phyloP scores from a whole-genome alignment of 2,329 filamentous ascomycete species.

The Colletotrichum sp. region DNA sequence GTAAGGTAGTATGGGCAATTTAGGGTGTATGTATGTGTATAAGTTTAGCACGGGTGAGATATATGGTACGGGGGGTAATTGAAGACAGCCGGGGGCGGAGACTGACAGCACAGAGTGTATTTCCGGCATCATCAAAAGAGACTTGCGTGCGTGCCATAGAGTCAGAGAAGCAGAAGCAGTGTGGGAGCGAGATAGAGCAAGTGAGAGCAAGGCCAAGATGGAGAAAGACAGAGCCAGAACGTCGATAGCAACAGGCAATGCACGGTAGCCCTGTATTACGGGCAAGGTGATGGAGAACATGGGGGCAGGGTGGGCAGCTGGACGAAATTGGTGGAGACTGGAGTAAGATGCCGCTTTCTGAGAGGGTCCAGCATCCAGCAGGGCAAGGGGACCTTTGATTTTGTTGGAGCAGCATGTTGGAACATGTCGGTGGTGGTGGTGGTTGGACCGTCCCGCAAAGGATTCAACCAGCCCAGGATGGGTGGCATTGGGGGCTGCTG shows the following conservation, averaged over 20 bases:
- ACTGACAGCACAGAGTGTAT: neutral
- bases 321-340: neutral
- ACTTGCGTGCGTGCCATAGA: neutral
- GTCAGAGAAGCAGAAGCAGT: neutral
- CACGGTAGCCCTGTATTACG: neutral
- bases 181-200: neutral
- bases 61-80: neutral
- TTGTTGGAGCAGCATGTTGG: neutral
- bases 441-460: conserved; percentile 8
- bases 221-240: neutral
- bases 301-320: neutral
- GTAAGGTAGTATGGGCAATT: neutral
- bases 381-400: neutral
- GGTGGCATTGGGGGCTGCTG: conserved; percentile 15
- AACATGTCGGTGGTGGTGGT: neutral
- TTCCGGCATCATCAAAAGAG: neutral
- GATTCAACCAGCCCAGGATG: conserved; percentile 5
- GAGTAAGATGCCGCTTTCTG: neutral
- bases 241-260: neutral
- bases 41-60: neutral
- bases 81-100: neutral
- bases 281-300: neutral
- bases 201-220: neutral
- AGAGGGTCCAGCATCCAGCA: neutral
- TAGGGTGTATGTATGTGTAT: neutral